Evolutionary conservation across 2,329 filamentous ascomycete species (phyloP).

Genomic region (Aureobasidium zeae): DNA sequence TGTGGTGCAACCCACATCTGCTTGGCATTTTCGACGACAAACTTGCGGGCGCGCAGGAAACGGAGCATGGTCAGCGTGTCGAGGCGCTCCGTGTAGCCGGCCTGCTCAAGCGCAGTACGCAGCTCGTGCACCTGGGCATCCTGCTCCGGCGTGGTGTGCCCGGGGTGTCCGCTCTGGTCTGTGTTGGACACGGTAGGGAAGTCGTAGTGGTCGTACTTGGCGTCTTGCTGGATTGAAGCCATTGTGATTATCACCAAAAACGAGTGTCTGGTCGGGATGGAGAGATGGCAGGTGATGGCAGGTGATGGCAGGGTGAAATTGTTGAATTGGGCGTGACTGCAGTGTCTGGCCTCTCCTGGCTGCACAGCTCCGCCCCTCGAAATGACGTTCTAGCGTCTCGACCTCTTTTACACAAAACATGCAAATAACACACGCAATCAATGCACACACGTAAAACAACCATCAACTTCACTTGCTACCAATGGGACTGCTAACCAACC

Average conservation of each 20-base stretch:
- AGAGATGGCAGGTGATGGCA: neutral
- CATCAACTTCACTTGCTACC: slow-evolving; percentile 10
- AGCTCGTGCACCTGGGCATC: slow-evolving; percentile 84
- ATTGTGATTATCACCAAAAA: slow-evolving; percentile 13
- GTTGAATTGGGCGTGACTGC: neutral
- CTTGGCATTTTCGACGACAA: slow-evolving; percentile 75
- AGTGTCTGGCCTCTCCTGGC: neutral
- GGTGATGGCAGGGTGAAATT: slow-evolving; percentile 1
- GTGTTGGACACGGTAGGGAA: slow-evolving; percentile 71
- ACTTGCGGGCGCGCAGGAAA: slow-evolving; percentile 91
- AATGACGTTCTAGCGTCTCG: slow-evolving; percentile 6
- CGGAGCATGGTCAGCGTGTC: slow-evolving; percentile 88
- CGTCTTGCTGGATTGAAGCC: slow-evolving; percentile 48
- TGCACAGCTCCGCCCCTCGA: neutral
- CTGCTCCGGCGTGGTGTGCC: slow-evolving; percentile 76
- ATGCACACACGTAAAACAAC: neutral
- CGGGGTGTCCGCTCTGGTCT: slow-evolving; percentile 68
- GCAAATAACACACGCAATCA: neutral
- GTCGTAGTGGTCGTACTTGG: slow-evolving; percentile 95
- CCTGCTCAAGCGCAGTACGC: slow-evolving; percentile 71
- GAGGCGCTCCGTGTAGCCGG: slow-evolving; percentile 72
- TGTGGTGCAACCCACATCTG: slow-evolving; percentile 59
- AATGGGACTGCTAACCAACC: slow-evolving; percentile 14
- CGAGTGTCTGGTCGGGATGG: slow-evolving; percentile 2
- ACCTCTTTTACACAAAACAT: neutral